Evolutionary conservation across 2,329 filamentous ascomycete genomes (phyloP).

Genomic region (Byssoonygena ceratinophila): DNA sequence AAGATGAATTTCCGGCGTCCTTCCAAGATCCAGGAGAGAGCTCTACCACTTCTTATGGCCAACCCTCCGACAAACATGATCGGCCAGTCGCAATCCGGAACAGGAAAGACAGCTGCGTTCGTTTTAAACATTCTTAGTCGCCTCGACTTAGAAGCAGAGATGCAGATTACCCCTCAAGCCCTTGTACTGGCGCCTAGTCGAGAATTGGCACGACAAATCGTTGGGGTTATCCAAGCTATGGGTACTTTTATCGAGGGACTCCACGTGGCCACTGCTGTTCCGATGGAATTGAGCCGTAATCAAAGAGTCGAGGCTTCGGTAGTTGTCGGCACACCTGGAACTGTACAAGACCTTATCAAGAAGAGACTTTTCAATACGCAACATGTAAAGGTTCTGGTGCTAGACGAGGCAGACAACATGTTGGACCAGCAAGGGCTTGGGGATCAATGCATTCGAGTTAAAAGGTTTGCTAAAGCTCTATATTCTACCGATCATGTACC

Average conservation of each 20-base stretch:
- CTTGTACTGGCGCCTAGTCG: slow-evolving; percentile 83
- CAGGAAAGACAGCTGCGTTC: slow-evolving; percentile 95
- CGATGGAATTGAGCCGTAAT: slow-evolving; percentile 58
- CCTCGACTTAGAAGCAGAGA: slow-evolving; percentile 58
- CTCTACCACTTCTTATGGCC: slow-evolving; percentile 74
- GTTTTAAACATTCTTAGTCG: slow-evolving; percentile 84
- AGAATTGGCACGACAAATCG: slow-evolving; percentile 89
- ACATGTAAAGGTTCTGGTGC: slow-evolving; percentile 68
- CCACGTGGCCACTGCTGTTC: slow-evolving; percentile 69
- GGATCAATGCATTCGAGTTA: slow-evolving; percentile 87
- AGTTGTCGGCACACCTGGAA: slow-evolving; percentile 87
- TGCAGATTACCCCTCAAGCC: slow-evolving; percentile 58
- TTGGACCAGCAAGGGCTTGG: slow-evolving; percentile 88
- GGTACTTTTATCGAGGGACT: slow-evolving; percentile 72
- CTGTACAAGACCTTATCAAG: slow-evolving; percentile 76
- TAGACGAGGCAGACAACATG: slow-evolving; percentile 99
- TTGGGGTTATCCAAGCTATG: slow-evolving; percentile 72
- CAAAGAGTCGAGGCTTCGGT: slow-evolving; percentile 63
- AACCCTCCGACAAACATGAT: slow-evolving; percentile 91
- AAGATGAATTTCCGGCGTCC: slow-evolving; percentile 85
- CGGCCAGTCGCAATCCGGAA: slow-evolving; percentile 97
- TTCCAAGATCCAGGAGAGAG: slow-evolving; percentile 95
- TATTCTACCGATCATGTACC: slow-evolving; percentile 13
- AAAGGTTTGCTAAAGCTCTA: slow-evolving; percentile 49
- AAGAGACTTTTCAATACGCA: slow-evolving; percentile 61